Conservation (phyloP, 2,329 filamentous ascomycete genomes). For the Calonectria montana region DNA sequence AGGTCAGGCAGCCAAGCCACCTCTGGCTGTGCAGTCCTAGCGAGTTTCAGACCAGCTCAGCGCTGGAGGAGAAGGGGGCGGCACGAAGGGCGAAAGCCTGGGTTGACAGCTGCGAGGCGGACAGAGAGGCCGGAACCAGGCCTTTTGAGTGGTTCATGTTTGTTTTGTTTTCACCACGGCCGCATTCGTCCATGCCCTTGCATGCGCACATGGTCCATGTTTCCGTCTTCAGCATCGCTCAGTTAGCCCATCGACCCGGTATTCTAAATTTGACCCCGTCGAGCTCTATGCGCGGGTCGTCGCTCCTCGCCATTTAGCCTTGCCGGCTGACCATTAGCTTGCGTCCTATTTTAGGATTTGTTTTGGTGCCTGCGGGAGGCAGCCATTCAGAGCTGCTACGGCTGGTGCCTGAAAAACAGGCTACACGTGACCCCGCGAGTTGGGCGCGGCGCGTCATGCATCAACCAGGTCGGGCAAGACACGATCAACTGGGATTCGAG, state of each 20-base stretch:
- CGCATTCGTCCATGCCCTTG: conserved; percentile 12
- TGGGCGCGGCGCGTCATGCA: conserved; percentile 32
- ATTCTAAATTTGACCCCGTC: conserved; percentile 4
- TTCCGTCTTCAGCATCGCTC: conserved; percentile 1
- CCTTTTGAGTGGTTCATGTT: conserved; percentile 1
- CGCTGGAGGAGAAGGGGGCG: conserved; percentile 10
- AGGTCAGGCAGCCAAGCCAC: conserved; percentile 36
- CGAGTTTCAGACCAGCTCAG: conserved; percentile 32
- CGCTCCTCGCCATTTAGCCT: not conserved
- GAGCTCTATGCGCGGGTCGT: not conserved
- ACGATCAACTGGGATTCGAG: conserved; percentile 15
- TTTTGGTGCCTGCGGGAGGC: conserved; percentile 19
- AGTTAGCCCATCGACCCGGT: not conserved
- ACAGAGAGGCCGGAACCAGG: not conserved
- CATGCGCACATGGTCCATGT: not conserved
- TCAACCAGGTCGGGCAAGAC: not conserved
- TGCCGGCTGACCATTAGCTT: not conserved
- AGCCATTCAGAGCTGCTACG: conserved; percentile 5
- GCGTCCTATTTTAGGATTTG: conserved; percentile 2
- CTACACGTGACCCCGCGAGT: conserved; percentile 42
- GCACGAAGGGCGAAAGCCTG: conserved; percentile 11
- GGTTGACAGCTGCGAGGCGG: not conserved
- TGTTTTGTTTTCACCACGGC: not conserved
- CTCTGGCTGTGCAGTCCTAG: conserved; percentile 28
- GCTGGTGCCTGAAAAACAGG: conserved; percentile 16